A percentile compares a stretch with the other conserved stretches of the same genome.
Evolutionary conservation across 805 yeast genomes (phyloP).

Genomic region (Wickerhamiella kazuoi): DNA sequence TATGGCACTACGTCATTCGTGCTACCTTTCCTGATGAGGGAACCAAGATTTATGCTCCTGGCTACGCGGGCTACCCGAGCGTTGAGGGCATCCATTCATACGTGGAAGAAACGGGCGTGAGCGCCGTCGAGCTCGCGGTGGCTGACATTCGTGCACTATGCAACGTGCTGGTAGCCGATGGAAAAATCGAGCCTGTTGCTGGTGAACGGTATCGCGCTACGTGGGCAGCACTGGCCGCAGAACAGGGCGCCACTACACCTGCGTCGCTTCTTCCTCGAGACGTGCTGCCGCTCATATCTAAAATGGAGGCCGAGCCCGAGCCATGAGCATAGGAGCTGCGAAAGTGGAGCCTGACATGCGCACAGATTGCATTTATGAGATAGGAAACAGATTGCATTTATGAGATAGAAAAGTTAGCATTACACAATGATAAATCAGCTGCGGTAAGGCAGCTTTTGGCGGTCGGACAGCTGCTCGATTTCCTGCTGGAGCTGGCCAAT

Average conservation of each 20-base stretch:
- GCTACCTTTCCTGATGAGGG: slow-evolving; percentile 44
- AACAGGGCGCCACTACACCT: slow-evolving; percentile 8
- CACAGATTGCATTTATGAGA: too few relatives aligned
- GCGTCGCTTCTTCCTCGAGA: not conserved
- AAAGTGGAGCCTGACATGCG: too few relatives aligned
- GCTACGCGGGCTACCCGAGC: slow-evolving; percentile 46
- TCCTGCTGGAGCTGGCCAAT: slow-evolving; percentile 23
- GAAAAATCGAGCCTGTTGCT: slow-evolving; percentile 51
- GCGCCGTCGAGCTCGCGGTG: slow-evolving; percentile 60
- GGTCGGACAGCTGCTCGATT: slow-evolving; percentile 10
- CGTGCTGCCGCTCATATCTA: not conserved
- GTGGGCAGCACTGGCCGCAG: slow-evolving; percentile 35
- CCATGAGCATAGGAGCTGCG: too few relatives aligned
- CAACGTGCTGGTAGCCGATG: slow-evolving; percentile 76
- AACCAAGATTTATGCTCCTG: slow-evolving; percentile 38
- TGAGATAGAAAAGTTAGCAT: too few relatives aligned
- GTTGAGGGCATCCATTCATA: slow-evolving; percentile 61
- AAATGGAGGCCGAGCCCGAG: not conserved
- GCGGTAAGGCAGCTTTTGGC: not conserved
- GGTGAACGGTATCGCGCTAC: slow-evolving; percentile 58
- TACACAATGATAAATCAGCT: too few relatives aligned
- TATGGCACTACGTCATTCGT: slow-evolving; percentile 73
- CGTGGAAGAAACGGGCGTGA: slow-evolving; percentile 51
- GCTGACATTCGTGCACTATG: slow-evolving; percentile 67
- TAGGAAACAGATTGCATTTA: too few relatives aligned